Evolutionary conservation across 352 stramenopile genomes (phyloP).

Genomic region (Phytophthora boehmeriae): DNA sequence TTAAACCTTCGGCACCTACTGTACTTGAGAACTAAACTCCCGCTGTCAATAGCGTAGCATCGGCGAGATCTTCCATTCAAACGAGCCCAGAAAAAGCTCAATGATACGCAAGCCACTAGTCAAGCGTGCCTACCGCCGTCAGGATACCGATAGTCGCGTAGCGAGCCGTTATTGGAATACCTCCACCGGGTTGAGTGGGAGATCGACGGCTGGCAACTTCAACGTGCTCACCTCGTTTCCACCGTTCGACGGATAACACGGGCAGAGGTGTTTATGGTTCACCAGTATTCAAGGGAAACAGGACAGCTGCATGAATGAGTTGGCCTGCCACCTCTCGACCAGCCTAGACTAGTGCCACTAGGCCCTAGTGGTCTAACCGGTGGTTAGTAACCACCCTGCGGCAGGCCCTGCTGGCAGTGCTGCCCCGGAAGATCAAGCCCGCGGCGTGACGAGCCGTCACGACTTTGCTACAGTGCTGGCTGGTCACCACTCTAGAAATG

Average conservation of each 20-base stretch:
- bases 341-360: no score
- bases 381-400: no score
- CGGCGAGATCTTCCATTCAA: conserved; percentile 1
- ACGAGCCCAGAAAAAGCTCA: conserved; percentile 19
- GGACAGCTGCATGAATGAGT: not conserved
- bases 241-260: not conserved
- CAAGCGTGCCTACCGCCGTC: no score
- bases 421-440: conserved; percentile 1
- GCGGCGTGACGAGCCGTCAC: not conserved
- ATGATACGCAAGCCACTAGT: conserved; percentile 31
- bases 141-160: not conserved
- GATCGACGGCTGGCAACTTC: no score
- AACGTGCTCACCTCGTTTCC: conserved; percentile 4
- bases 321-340: no score
- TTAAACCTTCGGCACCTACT: no score
- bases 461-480: not conserved
- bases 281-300: not conserved
- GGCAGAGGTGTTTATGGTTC: no score
- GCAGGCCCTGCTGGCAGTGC: not conserved
- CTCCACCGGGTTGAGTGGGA: no score
- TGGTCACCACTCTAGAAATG: not conserved
- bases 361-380: no score
- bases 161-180: not conserved
- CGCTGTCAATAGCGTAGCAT: no score
- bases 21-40: no score